Evolutionary conservation across 2,329 filamentous ascomycete species (phyloP), one percentile per base, ranked within the genome.

Genomic region (Pleomassaria siparia): DNA sequence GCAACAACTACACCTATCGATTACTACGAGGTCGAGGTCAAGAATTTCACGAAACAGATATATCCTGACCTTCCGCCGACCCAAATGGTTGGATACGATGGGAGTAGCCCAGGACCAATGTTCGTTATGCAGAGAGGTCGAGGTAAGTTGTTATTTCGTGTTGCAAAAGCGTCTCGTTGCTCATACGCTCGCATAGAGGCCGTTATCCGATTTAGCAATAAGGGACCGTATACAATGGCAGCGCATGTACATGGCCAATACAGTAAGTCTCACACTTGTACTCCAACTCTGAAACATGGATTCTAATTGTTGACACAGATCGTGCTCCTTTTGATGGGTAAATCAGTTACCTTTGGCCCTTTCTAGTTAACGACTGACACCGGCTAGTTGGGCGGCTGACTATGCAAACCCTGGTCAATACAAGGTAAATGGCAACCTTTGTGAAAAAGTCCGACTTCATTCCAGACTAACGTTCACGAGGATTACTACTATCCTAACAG

Each of bases 401-500:
- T 67, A 73, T n/a, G 77, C 77, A 1, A 40, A 64, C 1, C 73
- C 75, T 0, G 78, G 79, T 1, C 67, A 83, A 55, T 82, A 77
- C 65, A 83, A 84, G 33, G 51, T 51, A 40, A 36, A 8, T n/a
- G 24, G 21, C 15, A 26, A 16, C 20, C 12, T 30, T 44, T 30
- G 32, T 33, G 30, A 16, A 10, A 30, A 25, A 12, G 5, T 30
- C 28, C 28, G 3, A 22, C 18, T 15, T 4, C 9, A 5, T n/a
- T 25, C 16, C 33, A 5, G 22, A 33, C 26, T 37, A 16, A 28
- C 18, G 16, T 41, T 24, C 6, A 3, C 18, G 24, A 56, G 61
- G 82, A 84, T 51, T 83, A 84, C 61, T 84, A 83, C 61, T 85
- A 82, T 54, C 80, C 81, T 9, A 84, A 84, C 59, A 67, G 62